phyloP scores from a whole-genome alignment of 495 filamentous ascomycete genomes.

The Penicillium goetzii region DNA sequence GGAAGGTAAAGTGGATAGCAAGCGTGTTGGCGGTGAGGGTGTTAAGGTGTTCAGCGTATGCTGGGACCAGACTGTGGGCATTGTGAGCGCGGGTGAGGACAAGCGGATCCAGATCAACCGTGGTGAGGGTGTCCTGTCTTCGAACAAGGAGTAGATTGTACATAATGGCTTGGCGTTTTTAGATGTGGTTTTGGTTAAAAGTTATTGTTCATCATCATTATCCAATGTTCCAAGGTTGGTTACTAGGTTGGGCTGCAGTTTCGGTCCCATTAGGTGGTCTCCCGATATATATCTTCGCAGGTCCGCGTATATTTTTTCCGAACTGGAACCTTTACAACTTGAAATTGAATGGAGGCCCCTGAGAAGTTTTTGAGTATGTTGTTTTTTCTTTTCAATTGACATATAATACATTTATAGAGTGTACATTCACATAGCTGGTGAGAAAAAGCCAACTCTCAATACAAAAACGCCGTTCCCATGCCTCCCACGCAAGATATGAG shows the following conservation, averaged over 20 bases:
- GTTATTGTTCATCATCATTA: conserved; percentile 30
- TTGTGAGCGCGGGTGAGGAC: conserved; percentile 91
- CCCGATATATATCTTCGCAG: neutral
- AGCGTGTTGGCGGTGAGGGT: conserved; percentile 69
- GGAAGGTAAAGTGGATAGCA: conserved; percentile 52
- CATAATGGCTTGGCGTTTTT: conserved; percentile 43
- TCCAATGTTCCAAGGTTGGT: conserved; percentile 5
- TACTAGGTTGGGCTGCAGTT: neutral
- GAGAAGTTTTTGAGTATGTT: neutral
- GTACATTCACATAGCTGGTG: conserved; percentile 29
- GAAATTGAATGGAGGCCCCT: neutral
- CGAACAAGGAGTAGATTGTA: conserved; percentile 37
- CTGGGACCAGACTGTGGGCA: conserved; percentile 84
- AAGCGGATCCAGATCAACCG: conserved; percentile 89
- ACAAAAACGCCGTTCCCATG: conserved; percentile 49
- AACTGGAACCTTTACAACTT: no score
- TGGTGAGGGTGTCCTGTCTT: conserved; percentile 55
- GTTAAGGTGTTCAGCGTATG: conserved; percentile 88
- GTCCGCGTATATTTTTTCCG: conserved; percentile 1
- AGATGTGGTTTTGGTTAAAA: conserved; percentile 41
- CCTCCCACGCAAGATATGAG: conserved; percentile 34
- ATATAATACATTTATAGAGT: conserved; percentile 38
- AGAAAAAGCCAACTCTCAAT: conserved; percentile 33
- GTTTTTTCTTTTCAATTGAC: conserved; percentile 13
- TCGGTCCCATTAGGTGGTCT: neutral